These are phyloP conservation scores for Petrea volubilis DNA, from an alignment of 257 asterid species.

Conservation along the genomic window DNA sequence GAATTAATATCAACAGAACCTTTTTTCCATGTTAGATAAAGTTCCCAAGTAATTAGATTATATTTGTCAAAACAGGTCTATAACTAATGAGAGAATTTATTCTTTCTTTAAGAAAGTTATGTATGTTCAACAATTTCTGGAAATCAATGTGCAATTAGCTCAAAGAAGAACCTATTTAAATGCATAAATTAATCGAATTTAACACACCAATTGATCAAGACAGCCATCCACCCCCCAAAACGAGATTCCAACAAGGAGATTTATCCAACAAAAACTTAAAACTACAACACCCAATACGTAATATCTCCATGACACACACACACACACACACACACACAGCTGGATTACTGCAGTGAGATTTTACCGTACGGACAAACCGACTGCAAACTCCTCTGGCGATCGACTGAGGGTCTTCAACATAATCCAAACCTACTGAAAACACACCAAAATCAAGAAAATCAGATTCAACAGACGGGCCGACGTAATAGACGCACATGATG, in stretches of 20 bases:
- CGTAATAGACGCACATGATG: neutral
- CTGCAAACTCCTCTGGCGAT: constrained; percentile 71
- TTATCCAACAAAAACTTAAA: neutral
- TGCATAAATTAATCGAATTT: neutral
- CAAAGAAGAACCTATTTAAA: neutral
- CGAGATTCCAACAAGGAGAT: neutral
- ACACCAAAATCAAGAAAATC: neutral
- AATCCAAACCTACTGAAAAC: constrained; percentile 31
- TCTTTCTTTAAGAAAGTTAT: neutral
- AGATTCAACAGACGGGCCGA: neutral
- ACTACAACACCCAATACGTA: neutral
- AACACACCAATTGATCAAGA: neutral
- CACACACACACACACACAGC: neutral
- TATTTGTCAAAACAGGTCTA: neutral
- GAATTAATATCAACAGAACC: neutral
- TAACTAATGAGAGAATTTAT: neutral
- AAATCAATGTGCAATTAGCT: neutral
- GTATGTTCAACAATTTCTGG: neutral
- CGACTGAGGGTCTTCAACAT: constrained; percentile 42
- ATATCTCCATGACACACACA: neutral
- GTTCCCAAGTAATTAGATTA: neutral
- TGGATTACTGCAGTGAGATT: neutral
- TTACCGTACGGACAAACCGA: constrained; percentile 85
- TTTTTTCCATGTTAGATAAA: neutral
- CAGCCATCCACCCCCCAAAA: neutral